These are phyloP conservation scores for Yarrowia deformans DNA, from an alignment of 805 yeast species.

Conservation along the genomic window DNA sequence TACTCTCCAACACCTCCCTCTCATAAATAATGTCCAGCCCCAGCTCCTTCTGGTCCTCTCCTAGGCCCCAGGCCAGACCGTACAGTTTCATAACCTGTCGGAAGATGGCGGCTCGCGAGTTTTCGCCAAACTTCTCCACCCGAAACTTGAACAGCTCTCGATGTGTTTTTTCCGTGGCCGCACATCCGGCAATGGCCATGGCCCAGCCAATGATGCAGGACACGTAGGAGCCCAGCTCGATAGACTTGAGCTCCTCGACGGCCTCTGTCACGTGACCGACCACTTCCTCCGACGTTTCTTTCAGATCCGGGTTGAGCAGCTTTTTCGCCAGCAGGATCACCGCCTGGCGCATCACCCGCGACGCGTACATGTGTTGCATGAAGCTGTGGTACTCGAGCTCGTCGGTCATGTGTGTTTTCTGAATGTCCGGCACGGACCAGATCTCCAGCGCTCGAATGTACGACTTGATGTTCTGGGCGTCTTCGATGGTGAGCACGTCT, in stretches of 20 bases:
- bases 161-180: conserved; percentile 10
- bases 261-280: conserved; percentile 11
- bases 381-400: conserved; percentile 30
- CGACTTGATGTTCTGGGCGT: conserved; percentile 13
- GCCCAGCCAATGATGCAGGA: conserved; percentile 35
- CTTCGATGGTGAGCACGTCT: conserved; percentile 2
- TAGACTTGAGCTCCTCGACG: conserved; percentile 38
- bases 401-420: conserved; percentile 14
- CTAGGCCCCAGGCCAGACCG: conserved; percentile 20
- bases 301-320: conserved; percentile 13
- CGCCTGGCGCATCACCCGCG: conserved; percentile 17
- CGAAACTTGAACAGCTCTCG: conserved; percentile 34
- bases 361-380: conserved; percentile 33
- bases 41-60: conserved; percentile 8
- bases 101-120: conserved; percentile 25
- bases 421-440: conserved; percentile 28
- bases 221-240: conserved; percentile 37
- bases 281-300: conserved; percentile 1
- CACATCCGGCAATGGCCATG: conserved; percentile 23
- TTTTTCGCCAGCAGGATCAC: conserved; percentile 22
- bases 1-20: conserved; percentile 24
- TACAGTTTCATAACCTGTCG: conserved; percentile 13
- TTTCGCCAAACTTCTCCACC: conserved; percentile 27
- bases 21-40: conserved; percentile 32
- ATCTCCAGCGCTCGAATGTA: conserved; percentile 25